Evolutionary conservation across 768 basidiomycete genomes (phyloP).

Genomic region (Nidularia pulvinata): DNA sequence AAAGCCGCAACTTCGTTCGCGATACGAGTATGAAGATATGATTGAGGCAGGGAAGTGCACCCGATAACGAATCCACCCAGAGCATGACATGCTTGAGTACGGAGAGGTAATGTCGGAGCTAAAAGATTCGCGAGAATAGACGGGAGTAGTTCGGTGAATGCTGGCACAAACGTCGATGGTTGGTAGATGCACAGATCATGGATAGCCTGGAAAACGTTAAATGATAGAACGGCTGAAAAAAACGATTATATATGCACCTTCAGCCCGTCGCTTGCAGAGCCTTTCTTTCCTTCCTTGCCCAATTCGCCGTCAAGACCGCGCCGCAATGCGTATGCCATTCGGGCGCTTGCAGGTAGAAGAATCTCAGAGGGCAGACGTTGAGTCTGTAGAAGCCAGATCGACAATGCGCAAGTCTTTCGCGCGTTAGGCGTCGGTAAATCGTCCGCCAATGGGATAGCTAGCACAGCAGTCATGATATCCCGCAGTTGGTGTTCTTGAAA

Average conservation of each 20-base stretch:
- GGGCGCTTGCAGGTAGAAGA: constrained; percentile 59
- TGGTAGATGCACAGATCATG: constrained; percentile 67
- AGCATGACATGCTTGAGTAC: constrained; percentile 75
- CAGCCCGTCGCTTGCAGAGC: constrained; percentile 74
- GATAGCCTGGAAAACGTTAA: constrained; percentile 52
- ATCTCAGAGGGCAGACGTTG: constrained; percentile 68
- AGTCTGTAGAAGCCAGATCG: constrained; percentile 72
- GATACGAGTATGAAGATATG: constrained; percentile 49
- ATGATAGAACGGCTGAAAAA: background rate
- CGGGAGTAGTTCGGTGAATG: constrained; percentile 55
- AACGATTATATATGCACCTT: constrained; percentile 45
- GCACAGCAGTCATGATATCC: constrained; percentile 57
- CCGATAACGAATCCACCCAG: constrained; percentile 68
- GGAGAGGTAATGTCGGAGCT: constrained; percentile 62
- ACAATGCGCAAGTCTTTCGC: constrained; percentile 82
- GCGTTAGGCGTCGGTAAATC: constrained; percentile 79
- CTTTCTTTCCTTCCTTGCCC: constrained; percentile 90
- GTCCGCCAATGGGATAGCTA: constrained; percentile 72
- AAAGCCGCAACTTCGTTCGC: constrained; percentile 45
- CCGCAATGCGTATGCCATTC: constrained; percentile 70
- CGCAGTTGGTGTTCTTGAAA: constrained; percentile 57
- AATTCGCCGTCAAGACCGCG: constrained; percentile 84
- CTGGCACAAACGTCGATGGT: constrained; percentile 67
- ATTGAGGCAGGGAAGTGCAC: constrained; percentile 43
- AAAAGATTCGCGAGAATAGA: constrained; percentile 64